These are phyloP conservation scores for Cordyceps cateniannulata DNA, from an alignment of 2,329 filamentous ascomycete genomes.

Conservation along the genomic window DNA sequence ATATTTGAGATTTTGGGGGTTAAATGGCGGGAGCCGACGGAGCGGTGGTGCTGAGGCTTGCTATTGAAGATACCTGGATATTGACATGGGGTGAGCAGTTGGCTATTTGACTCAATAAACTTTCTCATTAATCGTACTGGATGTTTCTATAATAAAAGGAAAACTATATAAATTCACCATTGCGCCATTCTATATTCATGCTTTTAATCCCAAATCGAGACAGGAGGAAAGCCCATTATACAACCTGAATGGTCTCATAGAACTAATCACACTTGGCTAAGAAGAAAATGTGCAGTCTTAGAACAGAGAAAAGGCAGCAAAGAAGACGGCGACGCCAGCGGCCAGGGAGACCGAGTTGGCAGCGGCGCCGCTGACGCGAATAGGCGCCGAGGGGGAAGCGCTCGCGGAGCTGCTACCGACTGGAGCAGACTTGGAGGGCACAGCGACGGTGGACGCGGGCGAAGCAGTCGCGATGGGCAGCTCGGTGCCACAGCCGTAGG, in stretches of 20 bases:
- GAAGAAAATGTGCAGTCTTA: not conserved
- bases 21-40: constrained; percentile 72
- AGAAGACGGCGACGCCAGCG: not conserved
- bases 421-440: not conserved
- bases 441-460: not conserved
- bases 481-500: not conserved
- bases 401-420: not conserved
- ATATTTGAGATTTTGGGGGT: constrained; percentile 81
- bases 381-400: not conserved
- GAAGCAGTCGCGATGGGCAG: not conserved
- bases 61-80: too few relatives aligned
- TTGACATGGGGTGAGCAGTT: not conserved
- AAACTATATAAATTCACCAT: not conserved
- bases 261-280: not conserved
- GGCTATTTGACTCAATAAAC: too few relatives aligned
- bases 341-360: not conserved
- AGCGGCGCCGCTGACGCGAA: not conserved
- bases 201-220: not conserved
- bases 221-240: not conserved
- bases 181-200: not conserved
- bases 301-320: not conserved
- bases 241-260: not conserved
- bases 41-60: constrained; percentile 64
- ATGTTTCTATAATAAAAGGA: too few relatives aligned
- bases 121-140: too few relatives aligned